Evolutionary conservation across 2,329 filamentous ascomycete species (phyloP).

Genomic region (Xylaria sp.): DNA sequence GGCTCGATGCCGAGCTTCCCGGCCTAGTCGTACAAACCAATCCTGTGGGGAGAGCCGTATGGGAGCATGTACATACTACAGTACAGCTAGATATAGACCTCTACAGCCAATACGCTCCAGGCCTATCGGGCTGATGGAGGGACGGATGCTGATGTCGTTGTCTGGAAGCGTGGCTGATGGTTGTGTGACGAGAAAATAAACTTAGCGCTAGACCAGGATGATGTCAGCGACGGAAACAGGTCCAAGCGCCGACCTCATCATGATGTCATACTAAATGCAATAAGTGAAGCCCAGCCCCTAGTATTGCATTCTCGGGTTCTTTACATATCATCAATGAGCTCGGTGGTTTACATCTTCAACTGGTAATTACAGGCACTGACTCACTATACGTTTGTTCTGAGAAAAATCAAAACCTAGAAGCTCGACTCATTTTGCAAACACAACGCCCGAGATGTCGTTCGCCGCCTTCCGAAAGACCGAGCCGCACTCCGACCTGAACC

Average conservation of each 20-base stretch:
- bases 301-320: not conserved
- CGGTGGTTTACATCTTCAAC: too few species aligned
- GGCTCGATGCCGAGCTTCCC: too few species aligned
- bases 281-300: not conserved
- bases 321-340: not conserved
- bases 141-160: too few species aligned
- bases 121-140: too few species aligned
- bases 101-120: too few species aligned
- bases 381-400: not conserved
- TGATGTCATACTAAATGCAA: slow-evolving; percentile 2
- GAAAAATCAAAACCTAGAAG: not conserved
- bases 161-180: too few species aligned
- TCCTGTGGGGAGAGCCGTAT: too few species aligned
- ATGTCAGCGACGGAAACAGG: not conserved
- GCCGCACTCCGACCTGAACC: slow-evolving; percentile 51
- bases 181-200: not conserved
- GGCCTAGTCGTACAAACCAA: too few species aligned
- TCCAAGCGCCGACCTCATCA: not conserved
- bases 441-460: slow-evolving; percentile 30
- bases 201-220: not conserved
- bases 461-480: slow-evolving; percentile 40
- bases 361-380: not conserved
- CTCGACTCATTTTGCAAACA: not conserved
- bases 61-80: too few species aligned
- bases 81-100: too few species aligned